These are phyloP conservation scores for Globisporangium yorkense DNA, from an alignment of 352 stramenopile species.

Conservation along the genomic window DNA sequence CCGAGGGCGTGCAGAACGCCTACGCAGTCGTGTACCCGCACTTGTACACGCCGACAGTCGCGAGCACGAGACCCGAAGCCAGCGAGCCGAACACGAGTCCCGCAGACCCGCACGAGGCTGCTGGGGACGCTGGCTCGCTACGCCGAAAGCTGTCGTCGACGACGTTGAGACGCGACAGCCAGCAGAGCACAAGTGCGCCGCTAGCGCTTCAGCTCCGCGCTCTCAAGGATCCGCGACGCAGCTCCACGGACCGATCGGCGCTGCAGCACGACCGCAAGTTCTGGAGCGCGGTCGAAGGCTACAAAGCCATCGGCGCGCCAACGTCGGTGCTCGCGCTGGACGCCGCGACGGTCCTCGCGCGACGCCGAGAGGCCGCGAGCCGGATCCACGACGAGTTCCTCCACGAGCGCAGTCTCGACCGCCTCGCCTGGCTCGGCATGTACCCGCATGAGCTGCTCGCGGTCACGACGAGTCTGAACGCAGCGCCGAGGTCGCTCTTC, in stretches of 20 bases:
- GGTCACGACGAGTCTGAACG: conserved; percentile 22
- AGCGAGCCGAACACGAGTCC: not conserved
- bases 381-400: conserved; percentile 51
- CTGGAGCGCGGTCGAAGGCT: conserved; percentile 63
- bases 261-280: conserved; percentile 40
- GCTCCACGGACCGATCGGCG: conserved; percentile 2
- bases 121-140: not conserved
- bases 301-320: conserved; percentile 32
- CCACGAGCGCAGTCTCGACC: conserved; percentile 2
- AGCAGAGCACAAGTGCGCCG: not conserved
- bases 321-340: conserved; percentile 29
- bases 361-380: conserved; percentile 32
- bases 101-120: not conserved
- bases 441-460: conserved; percentile 35
- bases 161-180: not conserved
- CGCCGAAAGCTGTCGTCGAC: not conserved
- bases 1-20: conserved; percentile 39
- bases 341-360: conserved; percentile 21
- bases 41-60: conserved; percentile 20
- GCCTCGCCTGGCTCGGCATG: conserved; percentile 44
- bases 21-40: conserved; percentile 54
- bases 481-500: conserved; percentile 35
- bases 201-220: not conserved
- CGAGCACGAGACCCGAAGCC: not conserved
- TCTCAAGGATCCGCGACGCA: not conserved